Evolutionary conservation across 495 filamentous ascomycete species (phyloP), one percentile per base, ranked within the genome.

Genomic region (Talaromyces borbonicus): DNA sequence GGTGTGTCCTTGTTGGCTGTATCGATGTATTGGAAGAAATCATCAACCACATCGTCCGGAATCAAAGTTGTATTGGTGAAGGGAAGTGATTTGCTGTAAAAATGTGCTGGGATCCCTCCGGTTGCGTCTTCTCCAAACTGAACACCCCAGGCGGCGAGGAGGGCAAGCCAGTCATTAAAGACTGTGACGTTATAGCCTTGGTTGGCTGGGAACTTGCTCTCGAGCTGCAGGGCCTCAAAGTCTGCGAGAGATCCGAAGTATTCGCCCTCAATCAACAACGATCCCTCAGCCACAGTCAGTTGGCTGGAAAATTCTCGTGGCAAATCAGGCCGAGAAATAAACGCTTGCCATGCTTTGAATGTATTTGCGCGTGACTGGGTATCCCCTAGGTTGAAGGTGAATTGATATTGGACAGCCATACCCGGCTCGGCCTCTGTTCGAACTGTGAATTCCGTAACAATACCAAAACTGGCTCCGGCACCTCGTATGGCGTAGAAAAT

Each of bases 141-240:
- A 47, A 77, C 67, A 16, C 70, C 77, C 52, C 72, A 68, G 31
- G 74, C 60, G 0, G 60, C 59, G 4, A 79, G 54, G 18, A 71
- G 58, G 8, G 61, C 73, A 18, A 78, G 63, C 74, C 75, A 81
- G 56, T 73, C 68, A 32, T 73, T 62, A 23, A 77, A 43, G 6
- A 68, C 57, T 14, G 53, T 42, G 7, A 74, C 41, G 29, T 54
- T 56, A 8, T 52, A 48, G 1, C 56, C 54, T 1, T 48, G 40
- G 18, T 59, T 62, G 11, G 50, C 41, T 1, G 58, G 73, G 1
- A 61, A 51, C 2, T 43, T 32, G 39, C 26, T 37, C 22, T 50
- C 48, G 11, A 59, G 47, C 27, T 59, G 54, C 25, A 59, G 50
- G 9, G 49, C 49, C 33, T 59, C 49, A 43, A 56, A 63, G 19